These are phyloP conservation scores for Claviceps pazoutovae DNA, from an alignment of 2,329 filamentous ascomycete species.

Conservation along the genomic window DNA sequence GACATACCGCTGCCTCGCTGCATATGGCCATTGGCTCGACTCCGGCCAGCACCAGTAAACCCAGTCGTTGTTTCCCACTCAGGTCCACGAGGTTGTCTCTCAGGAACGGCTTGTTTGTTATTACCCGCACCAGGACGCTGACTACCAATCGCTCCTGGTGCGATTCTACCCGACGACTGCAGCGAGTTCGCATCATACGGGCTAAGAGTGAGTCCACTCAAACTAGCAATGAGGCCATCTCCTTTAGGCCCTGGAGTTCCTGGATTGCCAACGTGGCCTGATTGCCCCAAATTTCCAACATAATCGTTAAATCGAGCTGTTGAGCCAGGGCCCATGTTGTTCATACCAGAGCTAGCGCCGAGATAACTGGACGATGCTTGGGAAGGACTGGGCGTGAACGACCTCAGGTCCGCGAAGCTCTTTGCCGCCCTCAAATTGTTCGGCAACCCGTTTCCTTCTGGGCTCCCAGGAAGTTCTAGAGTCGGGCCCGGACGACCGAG, in stretches of 20 bases:
- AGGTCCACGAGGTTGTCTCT: slow-evolving; percentile 50
- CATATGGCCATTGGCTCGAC: slow-evolving; percentile 45
- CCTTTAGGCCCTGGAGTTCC: slow-evolving; percentile 25
- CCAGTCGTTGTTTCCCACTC: slow-evolving; percentile 44
- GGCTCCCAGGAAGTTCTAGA: slow-evolving; percentile 78
- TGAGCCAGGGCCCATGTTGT: slow-evolving; percentile 33
- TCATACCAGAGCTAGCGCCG: slow-evolving; percentile 30
- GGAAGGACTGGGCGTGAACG: slow-evolving; percentile 87
- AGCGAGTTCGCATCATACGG: slow-evolving; percentile 32
- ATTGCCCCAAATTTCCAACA: slow-evolving; percentile 23
- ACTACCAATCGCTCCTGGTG: slow-evolving; percentile 50
- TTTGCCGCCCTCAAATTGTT: slow-evolving; percentile 85
- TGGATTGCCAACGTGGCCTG: slow-evolving; percentile 20
- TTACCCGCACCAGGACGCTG: slow-evolving; percentile 42
- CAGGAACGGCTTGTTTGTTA: slow-evolving; percentile 32
- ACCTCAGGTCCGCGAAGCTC: slow-evolving; percentile 89
- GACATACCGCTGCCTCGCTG: slow-evolving; percentile 47
- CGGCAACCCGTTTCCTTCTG: slow-evolving; percentile 44
- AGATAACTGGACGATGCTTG: slow-evolving; percentile 70
- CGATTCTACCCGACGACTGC: slow-evolving; percentile 26
- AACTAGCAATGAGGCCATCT: slow-evolving; percentile 31
- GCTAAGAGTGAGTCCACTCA: slow-evolving; percentile 37
- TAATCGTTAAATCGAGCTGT: slow-evolving; percentile 33
- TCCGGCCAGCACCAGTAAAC: slow-evolving; percentile 36
- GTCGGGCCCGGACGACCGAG: slow-evolving; percentile 73